A percentile compares a stretch with the other conserved stretches of the same genome.
Evolutionary conservation across 257 asterid genomes (phyloP).

Genomic region (Euphrasia confusa): DNA sequence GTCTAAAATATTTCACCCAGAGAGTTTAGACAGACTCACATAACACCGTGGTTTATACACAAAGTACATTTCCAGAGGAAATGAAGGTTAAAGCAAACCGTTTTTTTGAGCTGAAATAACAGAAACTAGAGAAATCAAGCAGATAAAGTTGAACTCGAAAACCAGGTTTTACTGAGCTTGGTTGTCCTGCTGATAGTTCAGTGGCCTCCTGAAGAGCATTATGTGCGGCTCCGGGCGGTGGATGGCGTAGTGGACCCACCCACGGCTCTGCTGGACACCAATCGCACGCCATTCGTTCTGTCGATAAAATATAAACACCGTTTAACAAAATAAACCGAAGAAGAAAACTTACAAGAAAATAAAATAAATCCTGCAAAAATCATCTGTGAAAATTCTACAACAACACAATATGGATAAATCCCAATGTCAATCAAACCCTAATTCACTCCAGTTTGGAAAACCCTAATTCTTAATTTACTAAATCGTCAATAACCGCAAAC

Average conservation of each 20-base stretch:
- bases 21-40: neutral
- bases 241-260: slow-evolving; percentile 94
- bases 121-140: neutral
- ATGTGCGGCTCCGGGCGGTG: slow-evolving; percentile 99
- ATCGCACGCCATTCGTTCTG: slow-evolving; percentile 92
- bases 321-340: neutral
- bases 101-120: slow-evolving; percentile 20
- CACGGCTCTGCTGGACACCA: slow-evolving; percentile 97
- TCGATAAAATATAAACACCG: neutral
- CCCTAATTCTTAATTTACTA: neutral
- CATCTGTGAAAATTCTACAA: too few relatives aligned
- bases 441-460: neutral
- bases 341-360: neutral
- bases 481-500: neutral
- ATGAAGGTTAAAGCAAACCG: slow-evolving; percentile 11
- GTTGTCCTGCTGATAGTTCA: slow-evolving; percentile 70
- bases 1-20: neutral
- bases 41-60: slow-evolving; percentile 11
- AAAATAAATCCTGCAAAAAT: neutral
- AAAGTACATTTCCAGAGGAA: slow-evolving; percentile 29
- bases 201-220: slow-evolving; percentile 94
- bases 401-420: too few relatives aligned
- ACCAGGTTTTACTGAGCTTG: slow-evolving; percentile 33
- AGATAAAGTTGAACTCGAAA: slow-evolving; percentile 29
- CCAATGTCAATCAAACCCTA: slow-evolving; percentile 26